Conservation (phyloP, 331 rosid genomes). For the Phaseolus coccineus region DNA sequence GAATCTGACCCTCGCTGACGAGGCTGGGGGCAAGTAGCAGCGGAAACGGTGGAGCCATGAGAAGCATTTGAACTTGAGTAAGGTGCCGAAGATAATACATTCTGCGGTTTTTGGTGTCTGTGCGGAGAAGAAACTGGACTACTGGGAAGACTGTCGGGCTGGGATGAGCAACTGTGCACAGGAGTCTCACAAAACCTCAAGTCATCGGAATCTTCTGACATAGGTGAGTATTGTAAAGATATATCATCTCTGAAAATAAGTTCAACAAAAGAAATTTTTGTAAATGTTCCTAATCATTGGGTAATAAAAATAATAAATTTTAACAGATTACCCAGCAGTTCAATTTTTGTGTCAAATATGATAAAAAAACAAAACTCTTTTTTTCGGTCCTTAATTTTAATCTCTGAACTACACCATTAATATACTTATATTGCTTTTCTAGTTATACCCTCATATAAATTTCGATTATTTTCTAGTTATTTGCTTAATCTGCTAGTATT, state of each 20-base stretch:
- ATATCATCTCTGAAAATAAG: constrained; percentile 75
- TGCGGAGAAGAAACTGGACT: constrained; percentile 97
- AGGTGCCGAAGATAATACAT: constrained; percentile 58
- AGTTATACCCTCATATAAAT: not conserved
- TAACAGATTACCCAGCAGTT: constrained; percentile 19
- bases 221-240: constrained; percentile 83
- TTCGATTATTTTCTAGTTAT: not conserved
- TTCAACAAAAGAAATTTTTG: constrained; percentile 27
- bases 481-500: not conserved
- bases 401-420: not conserved
- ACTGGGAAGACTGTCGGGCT: constrained; percentile 72
- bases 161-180: constrained; percentile 61
- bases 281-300: not conserved
- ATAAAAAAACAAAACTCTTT: not conserved
- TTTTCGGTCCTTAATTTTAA: not conserved
- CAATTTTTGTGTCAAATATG: not conserved
- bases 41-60: constrained; percentile 58
- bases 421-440: not conserved
- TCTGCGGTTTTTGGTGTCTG: constrained; percentile 72
- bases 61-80: constrained; percentile 64
- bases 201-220: constrained; percentile 99
- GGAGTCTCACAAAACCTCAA: constrained; percentile 74
- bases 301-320: not conserved
- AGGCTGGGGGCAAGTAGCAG: constrained; percentile 62
- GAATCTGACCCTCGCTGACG: constrained; percentile 93